phyloP scores from a whole-genome alignment of 345 rosid species.

The Aegle marmelos region DNA sequence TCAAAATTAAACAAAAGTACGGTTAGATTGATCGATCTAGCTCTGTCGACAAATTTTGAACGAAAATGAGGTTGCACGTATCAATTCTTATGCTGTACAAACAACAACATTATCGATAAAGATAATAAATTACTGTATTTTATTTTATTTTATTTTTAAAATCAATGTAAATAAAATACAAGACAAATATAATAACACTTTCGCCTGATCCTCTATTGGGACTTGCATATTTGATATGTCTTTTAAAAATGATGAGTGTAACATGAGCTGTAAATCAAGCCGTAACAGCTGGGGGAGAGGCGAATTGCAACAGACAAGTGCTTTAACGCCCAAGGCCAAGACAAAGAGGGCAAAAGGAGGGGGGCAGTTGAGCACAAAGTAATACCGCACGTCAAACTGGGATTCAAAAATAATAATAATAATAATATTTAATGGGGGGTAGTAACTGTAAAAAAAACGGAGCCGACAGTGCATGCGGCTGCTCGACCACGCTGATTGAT shows the following conservation, averaged over 20 bases:
- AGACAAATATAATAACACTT: neutral
- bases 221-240: neutral
- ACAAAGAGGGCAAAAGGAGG: neutral
- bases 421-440: too few relatives aligned
- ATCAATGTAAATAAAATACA: neutral
- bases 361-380: too few relatives aligned
- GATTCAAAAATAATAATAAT: neutral
- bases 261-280: neutral
- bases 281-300: neutral
- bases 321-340: neutral
- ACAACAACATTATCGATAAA: too few relatives aligned
- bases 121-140: too few relatives aligned
- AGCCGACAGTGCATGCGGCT: constrained; percentile 36
- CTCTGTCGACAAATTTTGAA: too few relatives aligned
- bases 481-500: constrained; percentile 30
- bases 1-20: too few relatives aligned
- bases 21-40: too few relatives aligned
- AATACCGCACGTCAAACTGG: neutral
- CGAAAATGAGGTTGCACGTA: too few relatives aligned
- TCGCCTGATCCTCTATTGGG: neutral
- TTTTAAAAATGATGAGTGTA: neutral
- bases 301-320: neutral
- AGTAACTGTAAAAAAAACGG: neutral
- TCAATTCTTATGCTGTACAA: too few relatives aligned
- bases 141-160: neutral